A percentile compares a stretch with the other conserved stretches of the same genome.
These are phyloP conservation scores for Poa annua DNA, from an alignment of 176 grass and related monocot species.

Conservation along the genomic window DNA sequence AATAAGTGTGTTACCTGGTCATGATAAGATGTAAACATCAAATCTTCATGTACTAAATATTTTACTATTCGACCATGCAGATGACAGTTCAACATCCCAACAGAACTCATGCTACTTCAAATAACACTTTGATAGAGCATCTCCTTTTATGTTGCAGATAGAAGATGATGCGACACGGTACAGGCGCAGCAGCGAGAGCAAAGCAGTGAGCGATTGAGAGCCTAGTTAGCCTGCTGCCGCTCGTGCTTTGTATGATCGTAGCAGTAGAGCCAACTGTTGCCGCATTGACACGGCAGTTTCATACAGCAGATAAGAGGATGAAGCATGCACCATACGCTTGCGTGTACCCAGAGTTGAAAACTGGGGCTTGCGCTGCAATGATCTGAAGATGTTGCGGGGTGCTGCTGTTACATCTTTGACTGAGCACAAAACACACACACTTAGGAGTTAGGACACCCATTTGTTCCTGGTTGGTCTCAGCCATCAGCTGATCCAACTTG, in stretches of 20 bases:
- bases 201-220: neutral
- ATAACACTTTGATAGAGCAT: neutral
- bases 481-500: constrained; percentile 37
- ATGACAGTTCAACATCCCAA: neutral
- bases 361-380: neutral
- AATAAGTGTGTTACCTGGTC: neutral
- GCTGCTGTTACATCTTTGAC: constrained; percentile 41
- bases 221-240: constrained; percentile 28
- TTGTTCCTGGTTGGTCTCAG: constrained; percentile 32
- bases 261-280: neutral
- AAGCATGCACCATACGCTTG: neutral
- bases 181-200: neutral
- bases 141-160: constrained; percentile 41
- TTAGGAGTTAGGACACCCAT: constrained; percentile 39
- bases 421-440: constrained; percentile 37
- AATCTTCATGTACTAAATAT: neutral
- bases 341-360: neutral
- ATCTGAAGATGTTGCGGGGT: neutral
- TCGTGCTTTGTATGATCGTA: neutral
- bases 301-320: neutral
- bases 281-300: neutral
- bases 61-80: neutral
- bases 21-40: neutral
- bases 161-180: constrained; percentile 22
- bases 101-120: constrained; percentile 6